Percentiles rank a stretch among this genome's conserved stretches.
Conservation (phyloP, 169 alveolate genomes). For the Plasmodium ovale region DNA sequence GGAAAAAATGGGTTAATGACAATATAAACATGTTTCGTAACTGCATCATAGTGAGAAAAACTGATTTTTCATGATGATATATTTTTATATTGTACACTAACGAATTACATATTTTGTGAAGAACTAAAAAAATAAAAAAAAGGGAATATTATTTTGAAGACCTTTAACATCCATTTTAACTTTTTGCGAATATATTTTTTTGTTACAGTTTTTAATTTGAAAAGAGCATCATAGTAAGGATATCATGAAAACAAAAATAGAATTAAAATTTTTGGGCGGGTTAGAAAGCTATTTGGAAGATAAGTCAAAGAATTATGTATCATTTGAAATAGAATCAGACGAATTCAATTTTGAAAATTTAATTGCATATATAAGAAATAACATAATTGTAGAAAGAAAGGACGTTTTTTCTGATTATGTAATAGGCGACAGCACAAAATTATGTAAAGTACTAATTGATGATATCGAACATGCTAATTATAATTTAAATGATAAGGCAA, state of each 20-base stretch:
- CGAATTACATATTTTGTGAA: too few relatives aligned
- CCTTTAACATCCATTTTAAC: not conserved
- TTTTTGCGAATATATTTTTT: not conserved
- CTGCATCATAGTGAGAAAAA: too few relatives aligned
- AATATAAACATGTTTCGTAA: too few relatives aligned
- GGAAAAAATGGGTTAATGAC: too few relatives aligned
- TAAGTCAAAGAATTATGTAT: slow-evolving; percentile 43
- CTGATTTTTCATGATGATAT: too few relatives aligned
- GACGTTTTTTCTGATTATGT: slow-evolving; percentile 80
- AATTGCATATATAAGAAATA: slow-evolving; percentile 80
- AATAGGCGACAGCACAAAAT: slow-evolving; percentile 9
- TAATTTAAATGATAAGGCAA: slow-evolving; percentile 76
- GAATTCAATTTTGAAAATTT: slow-evolving; percentile 77
- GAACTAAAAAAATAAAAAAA: too few relatives aligned
- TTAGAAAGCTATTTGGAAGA: slow-evolving; percentile 72
- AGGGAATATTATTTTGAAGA: not conserved
- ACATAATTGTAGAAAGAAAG: slow-evolving; percentile 79
- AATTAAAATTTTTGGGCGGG: slow-evolving; percentile 76
- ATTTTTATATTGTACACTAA: too few relatives aligned
- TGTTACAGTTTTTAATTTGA: too few relatives aligned
- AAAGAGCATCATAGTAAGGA: too few relatives aligned
- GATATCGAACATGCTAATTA: slow-evolving; percentile 39
- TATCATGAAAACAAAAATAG: slow-evolving; percentile 55
- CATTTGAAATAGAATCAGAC: slow-evolving; percentile 67
- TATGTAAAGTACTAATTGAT: slow-evolving; percentile 74